Evolutionary conservation across 306 rosid genomes (phyloP), one percentile per base, ranked within the genome.

Genomic region (Aeschynomene evenia): DNA sequence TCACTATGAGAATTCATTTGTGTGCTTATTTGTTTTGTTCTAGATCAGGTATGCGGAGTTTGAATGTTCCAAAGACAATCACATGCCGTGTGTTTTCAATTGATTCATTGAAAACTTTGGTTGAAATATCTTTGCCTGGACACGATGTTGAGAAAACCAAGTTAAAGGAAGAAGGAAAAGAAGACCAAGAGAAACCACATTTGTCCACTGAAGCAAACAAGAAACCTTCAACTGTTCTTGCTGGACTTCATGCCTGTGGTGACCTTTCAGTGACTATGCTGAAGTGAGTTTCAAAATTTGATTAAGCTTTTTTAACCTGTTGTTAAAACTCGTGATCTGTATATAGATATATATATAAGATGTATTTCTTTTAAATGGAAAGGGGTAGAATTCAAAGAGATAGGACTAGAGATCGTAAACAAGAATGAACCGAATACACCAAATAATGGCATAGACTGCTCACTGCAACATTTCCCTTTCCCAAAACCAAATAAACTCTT

Each of bases 221-320:
- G 52, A 86, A 67, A 34, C 59, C 81, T 63, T 81, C 90, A 43
- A 62, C 80, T 66, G 90, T 90, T 75, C 91, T 93, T 74, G 96
- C 94, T 60, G 98, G 98, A 36, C 97, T 94, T 82, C 98, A 94
- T 84, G 97, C 98, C 70, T 93, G 97, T 59, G 98, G 98, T 40
- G 98, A 90, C 83, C 97, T 93, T 73, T 90, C 98, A 1, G 94
- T 87, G 43, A 90, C 82, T 40, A 90, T 90, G 92, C 90, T 90
- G 59, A 90, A 85, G 98, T 88, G 58, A 90, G 96, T 78, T 71
- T 48, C 36, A 63, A 67, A 69, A 51, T 40, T 36, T 63, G 23
- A 71, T 33, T 31, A 21, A 28, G 45, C 7, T 28, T 60, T 54
- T 75, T 45, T 11, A 3, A 9, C 7, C 28, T 26, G 3, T 61